Base-by-base conservation (phyloP, 2,329 filamentous ascomycete genomes). In the Aureobasidium leucospermi region DNA sequence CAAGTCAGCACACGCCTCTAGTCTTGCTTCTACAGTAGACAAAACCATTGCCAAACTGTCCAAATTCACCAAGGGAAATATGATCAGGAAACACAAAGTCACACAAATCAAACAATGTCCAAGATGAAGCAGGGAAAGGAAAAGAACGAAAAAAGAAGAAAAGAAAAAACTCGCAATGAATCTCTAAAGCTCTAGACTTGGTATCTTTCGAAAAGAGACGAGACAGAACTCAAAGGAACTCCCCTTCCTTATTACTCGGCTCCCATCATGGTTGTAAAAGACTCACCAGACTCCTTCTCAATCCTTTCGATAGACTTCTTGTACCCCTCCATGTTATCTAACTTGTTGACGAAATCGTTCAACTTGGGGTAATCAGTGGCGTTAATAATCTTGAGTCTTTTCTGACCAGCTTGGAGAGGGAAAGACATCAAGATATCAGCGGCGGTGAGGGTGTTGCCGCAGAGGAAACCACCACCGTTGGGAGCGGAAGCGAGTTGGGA, bases 361-460 rank as follows among this genome's bases (percentile, higher is more conserved):
- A 82, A 63, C 63, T 74, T 75, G 0, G 80, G 79, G 62, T 78
- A 80, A 34, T 69, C 73, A 15, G 70, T 70, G 61, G 73, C 70
- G 2, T 72, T 76, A 36, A 78, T 61, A 32, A 73, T 72, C 11
- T 67, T 69, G 23, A 67, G 63, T 23, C 31, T 6, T 19, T 39
- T 53, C 31, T 70, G 68, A 1, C 72, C 78, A 2, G 71, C 78
- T 61, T 81, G 75, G 4, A 83, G 65, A 0, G 76, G 78, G 65
- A 80, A 82, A 52, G 75, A 76, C 68, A 82, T 73, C 67, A 82
- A 67, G 45, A 82, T 78, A 66, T 83, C 80, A 5, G 78, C 80
- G 11, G 73, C 78, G 0, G 79, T 80, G 29, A 83, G 65, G 2
- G 73, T 69, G 6, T 71, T 68, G 8, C 79, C 78, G 63, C 78